Conservation (phyloP, 1,284 basidiomycete genomes). For the Sanghuangporus sanghuang region DNA sequence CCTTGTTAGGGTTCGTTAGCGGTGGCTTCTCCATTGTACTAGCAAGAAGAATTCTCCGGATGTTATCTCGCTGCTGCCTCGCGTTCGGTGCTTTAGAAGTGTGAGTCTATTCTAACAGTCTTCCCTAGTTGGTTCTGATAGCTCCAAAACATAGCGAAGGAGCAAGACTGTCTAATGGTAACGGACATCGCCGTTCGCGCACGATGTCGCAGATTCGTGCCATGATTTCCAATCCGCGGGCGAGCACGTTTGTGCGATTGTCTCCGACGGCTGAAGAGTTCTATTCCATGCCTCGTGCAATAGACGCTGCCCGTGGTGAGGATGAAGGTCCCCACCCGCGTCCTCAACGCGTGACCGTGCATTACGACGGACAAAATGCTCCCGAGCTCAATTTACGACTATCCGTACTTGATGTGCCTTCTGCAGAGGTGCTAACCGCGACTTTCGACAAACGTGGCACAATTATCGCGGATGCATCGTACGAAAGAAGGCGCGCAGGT, state of each 20-base stretch:
- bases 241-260: slow-evolving; percentile 49
- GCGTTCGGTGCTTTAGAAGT: slow-evolving; percentile 61
- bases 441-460: slow-evolving; percentile 24
- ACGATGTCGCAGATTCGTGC: slow-evolving; percentile 27
- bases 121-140: not conserved
- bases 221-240: slow-evolving; percentile 49
- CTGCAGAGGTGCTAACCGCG: slow-evolving; percentile 30
- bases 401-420: slow-evolving; percentile 46
- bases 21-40: slow-evolving; percentile 47
- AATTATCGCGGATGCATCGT: slow-evolving; percentile 2
- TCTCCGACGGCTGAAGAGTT: slow-evolving; percentile 37
- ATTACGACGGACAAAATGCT: slow-evolving; percentile 40
- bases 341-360: slow-evolving; percentile 50
- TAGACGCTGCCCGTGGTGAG: not conserved
- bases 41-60: slow-evolving; percentile 51
- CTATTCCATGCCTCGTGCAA: slow-evolving; percentile 25
- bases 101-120: slow-evolving; percentile 29
- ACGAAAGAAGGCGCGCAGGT: not conserved
- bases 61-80: slow-evolving; percentile 47
- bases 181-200: slow-evolving; percentile 4
- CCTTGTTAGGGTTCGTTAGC: slow-evolving; percentile 54
- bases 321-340: not conserved
- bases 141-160: not conserved
- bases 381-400: slow-evolving; percentile 60
- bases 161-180: not conserved